Evolutionary conservation across 371 early-diverging fungal genomes (phyloP).

Genomic region (Dinochytrium kinnereticum): DNA sequence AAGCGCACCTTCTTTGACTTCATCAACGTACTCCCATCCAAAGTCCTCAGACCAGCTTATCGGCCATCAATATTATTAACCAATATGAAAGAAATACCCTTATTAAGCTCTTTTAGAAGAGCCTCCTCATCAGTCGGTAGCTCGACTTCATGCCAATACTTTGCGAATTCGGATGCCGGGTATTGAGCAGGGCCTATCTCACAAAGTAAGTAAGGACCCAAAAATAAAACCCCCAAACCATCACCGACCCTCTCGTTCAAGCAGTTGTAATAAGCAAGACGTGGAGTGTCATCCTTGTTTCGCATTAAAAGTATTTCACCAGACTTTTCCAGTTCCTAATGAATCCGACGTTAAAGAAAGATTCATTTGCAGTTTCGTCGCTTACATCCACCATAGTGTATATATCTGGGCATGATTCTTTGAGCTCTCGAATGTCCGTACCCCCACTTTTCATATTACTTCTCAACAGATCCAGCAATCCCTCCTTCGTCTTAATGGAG

Average conservation of each 20-base stretch:
- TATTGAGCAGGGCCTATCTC: slow-evolving; percentile 21
- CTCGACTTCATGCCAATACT: slow-evolving; percentile 73
- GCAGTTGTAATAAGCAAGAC: slow-evolving; percentile 74
- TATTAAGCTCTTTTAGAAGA: slow-evolving; percentile 69
- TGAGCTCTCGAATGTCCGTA: slow-evolving; percentile 78
- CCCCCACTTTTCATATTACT: slow-evolving; percentile 68
- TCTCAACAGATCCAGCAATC: slow-evolving; percentile 69
- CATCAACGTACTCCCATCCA: slow-evolving; percentile 63
- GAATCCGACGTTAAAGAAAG: neutral
- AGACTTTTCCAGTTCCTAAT: slow-evolving; percentile 67
- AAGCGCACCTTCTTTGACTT: slow-evolving; percentile 35
- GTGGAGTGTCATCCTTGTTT: slow-evolving; percentile 77
- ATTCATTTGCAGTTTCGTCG: neutral
- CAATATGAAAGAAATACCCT: slow-evolving; percentile 39
- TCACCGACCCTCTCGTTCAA: slow-evolving; percentile 68
- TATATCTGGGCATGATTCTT: slow-evolving; percentile 74
- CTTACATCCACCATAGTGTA: slow-evolving; percentile 7
- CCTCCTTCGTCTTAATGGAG: slow-evolving; percentile 75
- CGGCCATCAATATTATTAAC: neutral
- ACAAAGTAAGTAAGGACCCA: neutral
- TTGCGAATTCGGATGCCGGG: slow-evolving; percentile 64
- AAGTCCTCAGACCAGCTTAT: slow-evolving; percentile 74
- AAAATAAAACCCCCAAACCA: slow-evolving; percentile 41
- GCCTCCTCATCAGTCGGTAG: slow-evolving; percentile 78
- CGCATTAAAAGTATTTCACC: slow-evolving; percentile 75